phyloP scores from a whole-genome alignment of 2,329 filamentous ascomycete genomes.

The Alternaria alternata region DNA sequence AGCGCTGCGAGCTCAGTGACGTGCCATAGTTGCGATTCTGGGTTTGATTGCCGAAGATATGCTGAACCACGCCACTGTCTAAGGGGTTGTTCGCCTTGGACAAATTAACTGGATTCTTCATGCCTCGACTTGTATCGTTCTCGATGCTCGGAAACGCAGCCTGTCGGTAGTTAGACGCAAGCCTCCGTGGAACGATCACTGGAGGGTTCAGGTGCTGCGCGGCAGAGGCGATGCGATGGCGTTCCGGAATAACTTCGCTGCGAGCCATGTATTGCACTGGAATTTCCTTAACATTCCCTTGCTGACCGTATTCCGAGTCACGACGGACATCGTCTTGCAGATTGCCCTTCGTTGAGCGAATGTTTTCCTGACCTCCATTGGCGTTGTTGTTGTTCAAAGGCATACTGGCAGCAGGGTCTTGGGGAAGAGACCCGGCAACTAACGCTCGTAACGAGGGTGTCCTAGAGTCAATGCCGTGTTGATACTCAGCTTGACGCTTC shows the following conservation, averaged over 20 bases:
- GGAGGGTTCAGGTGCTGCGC: conserved; percentile 22
- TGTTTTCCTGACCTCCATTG: conserved; percentile 36
- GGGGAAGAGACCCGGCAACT: conserved; percentile 32
- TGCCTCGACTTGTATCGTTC: conserved; percentile 22
- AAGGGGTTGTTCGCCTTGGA: conserved; percentile 21
- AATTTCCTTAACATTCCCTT: conserved; percentile 17
- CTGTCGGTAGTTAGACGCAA: conserved; percentile 17
- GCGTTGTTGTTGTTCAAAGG: conserved; percentile 29
- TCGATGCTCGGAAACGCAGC: conserved; percentile 15
- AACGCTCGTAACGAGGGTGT: conserved; percentile 39
- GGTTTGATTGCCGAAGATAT: conserved; percentile 38
- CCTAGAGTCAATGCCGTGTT: conserved; percentile 21
- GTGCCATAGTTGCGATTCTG: conserved; percentile 32
- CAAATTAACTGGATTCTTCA: conserved; percentile 26
- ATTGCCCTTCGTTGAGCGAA: conserved; percentile 24
- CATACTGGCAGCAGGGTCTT: conserved; percentile 43
- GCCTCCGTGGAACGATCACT: conserved; percentile 23
- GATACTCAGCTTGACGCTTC: conserved; percentile 24
- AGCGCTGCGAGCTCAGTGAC: conserved; percentile 36
- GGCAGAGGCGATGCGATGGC: conserved; percentile 22
- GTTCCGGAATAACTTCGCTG: conserved; percentile 26
- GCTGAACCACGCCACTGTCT: conserved; percentile 22
- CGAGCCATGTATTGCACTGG: conserved; percentile 18
- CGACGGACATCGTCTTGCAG: conserved; percentile 17
- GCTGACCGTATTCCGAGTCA: conserved; percentile 26